Evolutionary conservation across 768 basidiomycete genomes (phyloP), one percentile per base, ranked within the genome.

Genomic region (Amanita rubescens): DNA sequence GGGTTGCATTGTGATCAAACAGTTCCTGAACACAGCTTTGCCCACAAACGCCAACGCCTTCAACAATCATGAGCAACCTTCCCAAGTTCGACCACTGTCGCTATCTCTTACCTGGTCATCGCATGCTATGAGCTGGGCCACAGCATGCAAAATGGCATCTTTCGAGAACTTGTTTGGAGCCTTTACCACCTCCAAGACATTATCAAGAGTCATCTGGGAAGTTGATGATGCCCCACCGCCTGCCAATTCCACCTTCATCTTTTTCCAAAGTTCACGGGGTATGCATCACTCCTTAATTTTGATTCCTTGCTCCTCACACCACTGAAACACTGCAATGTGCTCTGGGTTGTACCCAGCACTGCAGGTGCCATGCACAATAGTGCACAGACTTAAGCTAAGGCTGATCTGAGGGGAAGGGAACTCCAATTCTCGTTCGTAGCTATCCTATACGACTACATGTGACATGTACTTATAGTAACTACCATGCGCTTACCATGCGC

Each of bases 91-190:
- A 53, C 33, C 34, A 44, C 15, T 32, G 14, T 7, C 27, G 25
- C 11, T 22, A 10, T 44, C 33, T 27, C 53, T 44, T 34, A 61
- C 61, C 56, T 59, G 57, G 34, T 62, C 56, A 50, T 59, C 55
- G 48, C 49, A 57, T 24, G 57, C 52, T 17, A 61, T 46, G 41
- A 53, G 57, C 32, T 57, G 42, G 17, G 61, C 44, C 19, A 62
- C 41, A 20, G 51, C 42, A 37, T 50, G 27, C 24, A 62, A 25
- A 0, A 61, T 33, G 7, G 20, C 39, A 5, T 59, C 56, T 8
- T 51, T 34, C 14, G 61, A 53, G 37, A 60, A 62, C 32, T 53
- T 51, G n/a, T 41, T 39, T 30, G 39, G 35, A n/a, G n/a, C n/a
- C 11, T 35, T 20, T 20, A 19, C 12, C 22, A 20, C 11, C 33